Conservation (phyloP, 2,329 filamentous ascomycete genomes). For the Knufia fluminis region DNA sequence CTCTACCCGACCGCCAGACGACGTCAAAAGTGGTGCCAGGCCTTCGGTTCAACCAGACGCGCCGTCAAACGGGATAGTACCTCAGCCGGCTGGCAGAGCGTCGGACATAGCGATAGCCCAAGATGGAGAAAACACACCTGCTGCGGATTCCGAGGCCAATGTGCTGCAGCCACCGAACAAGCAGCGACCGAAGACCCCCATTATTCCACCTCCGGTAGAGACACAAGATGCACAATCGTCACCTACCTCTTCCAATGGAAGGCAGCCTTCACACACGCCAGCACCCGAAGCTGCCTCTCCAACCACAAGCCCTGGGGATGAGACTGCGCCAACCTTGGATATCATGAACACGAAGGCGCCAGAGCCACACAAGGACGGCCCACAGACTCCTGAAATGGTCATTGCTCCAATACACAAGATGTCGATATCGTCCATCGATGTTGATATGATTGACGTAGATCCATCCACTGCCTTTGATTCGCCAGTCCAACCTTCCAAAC, state of each 20-base stretch:
- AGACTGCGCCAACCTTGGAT: constrained; percentile 27
- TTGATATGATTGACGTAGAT: constrained; percentile 9
- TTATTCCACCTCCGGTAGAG: constrained; percentile 5
- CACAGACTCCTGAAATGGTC: constrained; percentile 6
- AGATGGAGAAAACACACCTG: neutral
- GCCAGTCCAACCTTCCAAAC: constrained; percentile 4
- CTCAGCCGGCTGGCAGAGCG: neutral
- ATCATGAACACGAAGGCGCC: constrained; percentile 9
- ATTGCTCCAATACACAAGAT: constrained; percentile 7
- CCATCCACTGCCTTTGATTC: constrained; percentile 9
- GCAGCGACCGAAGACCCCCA: neutral
- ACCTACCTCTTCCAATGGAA: constrained; percentile 56
- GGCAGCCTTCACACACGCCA: constrained; percentile 65
- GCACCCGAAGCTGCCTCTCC: constrained; percentile 58
- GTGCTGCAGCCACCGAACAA: neutral
- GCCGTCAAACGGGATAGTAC: neutral
- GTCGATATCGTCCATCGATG: constrained; percentile 11
- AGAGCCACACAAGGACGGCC: constrained; percentile 9
- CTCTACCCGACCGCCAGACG: neutral
- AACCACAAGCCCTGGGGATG: constrained; percentile 65
- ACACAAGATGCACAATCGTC: constrained; percentile 33
- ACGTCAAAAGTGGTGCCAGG: neutral
- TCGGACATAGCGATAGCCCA: neutral
- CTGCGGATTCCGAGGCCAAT: neutral
- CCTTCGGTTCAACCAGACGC: neutral